Conservation (phyloP, 1,139 yeast species). For the Diutina catenulata region DNA sequence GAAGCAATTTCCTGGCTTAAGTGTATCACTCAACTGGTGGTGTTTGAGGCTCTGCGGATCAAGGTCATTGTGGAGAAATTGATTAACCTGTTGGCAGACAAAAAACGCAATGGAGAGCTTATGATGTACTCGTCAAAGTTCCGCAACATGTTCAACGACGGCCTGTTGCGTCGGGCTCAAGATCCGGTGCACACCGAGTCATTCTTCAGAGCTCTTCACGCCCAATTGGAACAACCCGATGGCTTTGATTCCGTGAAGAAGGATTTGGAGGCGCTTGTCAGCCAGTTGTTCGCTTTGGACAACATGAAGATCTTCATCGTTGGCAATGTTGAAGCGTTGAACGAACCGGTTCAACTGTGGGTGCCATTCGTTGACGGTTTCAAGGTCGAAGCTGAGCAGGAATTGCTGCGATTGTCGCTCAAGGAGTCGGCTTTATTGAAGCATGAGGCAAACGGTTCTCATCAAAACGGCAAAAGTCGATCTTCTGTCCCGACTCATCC, state of each 20-base stretch:
- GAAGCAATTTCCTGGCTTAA: slow-evolving; percentile 69
- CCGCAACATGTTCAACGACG: slow-evolving; percentile 39
- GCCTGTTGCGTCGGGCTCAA: slow-evolving; percentile 56
- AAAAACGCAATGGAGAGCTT: slow-evolving; percentile 65
- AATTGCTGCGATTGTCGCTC: too few species aligned
- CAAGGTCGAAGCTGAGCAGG: background rate
- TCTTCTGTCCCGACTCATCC: too few species aligned
- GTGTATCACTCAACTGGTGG: slow-evolving; percentile 49
- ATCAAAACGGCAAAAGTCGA: too few species aligned
- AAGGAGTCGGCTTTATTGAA: too few species aligned
- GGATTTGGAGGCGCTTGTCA: slow-evolving; percentile 48
- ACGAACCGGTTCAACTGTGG: slow-evolving; percentile 59
- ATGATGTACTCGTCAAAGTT: slow-evolving; percentile 57
- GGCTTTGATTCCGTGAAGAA: slow-evolving; percentile 33
- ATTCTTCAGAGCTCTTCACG: slow-evolving; percentile 38
- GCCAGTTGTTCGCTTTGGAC: slow-evolving; percentile 41
- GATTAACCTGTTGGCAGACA: slow-evolving; percentile 64
- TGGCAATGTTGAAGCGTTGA: slow-evolving; percentile 49
- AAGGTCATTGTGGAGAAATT: slow-evolving; percentile 62
- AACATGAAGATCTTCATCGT: slow-evolving; percentile 60
- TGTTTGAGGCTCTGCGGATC: slow-evolving; percentile 65
- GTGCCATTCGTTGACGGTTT: slow-evolving; percentile 18
- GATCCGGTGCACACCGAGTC: slow-evolving; percentile 57
- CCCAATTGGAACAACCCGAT: slow-evolving; percentile 40
- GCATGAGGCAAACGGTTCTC: too few species aligned